phyloP scores from a whole-genome alignment of 805 yeast genomes.

The Saccharomycopsis sp. region DNA sequence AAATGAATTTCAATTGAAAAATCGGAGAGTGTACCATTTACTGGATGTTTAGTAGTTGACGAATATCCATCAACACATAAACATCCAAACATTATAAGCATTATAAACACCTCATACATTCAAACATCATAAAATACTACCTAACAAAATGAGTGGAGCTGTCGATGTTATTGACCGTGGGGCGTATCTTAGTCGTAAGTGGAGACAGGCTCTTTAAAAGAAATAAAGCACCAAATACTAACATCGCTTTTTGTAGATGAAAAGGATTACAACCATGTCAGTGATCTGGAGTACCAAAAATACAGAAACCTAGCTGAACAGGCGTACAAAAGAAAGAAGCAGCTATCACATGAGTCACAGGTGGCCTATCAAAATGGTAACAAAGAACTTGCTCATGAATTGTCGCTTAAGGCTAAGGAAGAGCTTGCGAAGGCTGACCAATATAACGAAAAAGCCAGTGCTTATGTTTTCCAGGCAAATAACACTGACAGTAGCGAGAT shows the following conservation, averaged over 20 bases:
- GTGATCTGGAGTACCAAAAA: slow-evolving; percentile 55
- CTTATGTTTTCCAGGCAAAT: slow-evolving; percentile 79
- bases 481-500: slow-evolving; percentile 78
- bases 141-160: slow-evolving; percentile 9
- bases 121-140: too few relatives aligned
- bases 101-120: too few relatives aligned
- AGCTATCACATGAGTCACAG: slow-evolving; percentile 63
- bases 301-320: slow-evolving; percentile 63
- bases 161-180: slow-evolving; percentile 11
- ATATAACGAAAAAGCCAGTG: slow-evolving; percentile 77
- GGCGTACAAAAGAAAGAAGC: slow-evolving; percentile 50
- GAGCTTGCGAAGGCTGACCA: slow-evolving; percentile 56
- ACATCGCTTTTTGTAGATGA: slow-evolving; percentile 21
- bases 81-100: too few relatives aligned
- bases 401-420: slow-evolving; percentile 63
- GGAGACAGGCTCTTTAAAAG: neutral
- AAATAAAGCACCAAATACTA: neutral
- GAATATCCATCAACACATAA: neutral
- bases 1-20: too few relatives aligned
- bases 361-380: slow-evolving; percentile 72
- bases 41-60: too few relatives aligned
- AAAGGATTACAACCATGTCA: slow-evolving; percentile 67
- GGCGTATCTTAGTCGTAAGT: slow-evolving; percentile 16
- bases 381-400: slow-evolving; percentile 60
- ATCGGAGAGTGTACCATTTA: too few relatives aligned